Percentiles rank a stretch among this genome's conserved stretches.
Evolutionary conservation across 495 filamentous ascomycete species (phyloP).

Genomic region (Trichocladium uniseriatum): DNA sequence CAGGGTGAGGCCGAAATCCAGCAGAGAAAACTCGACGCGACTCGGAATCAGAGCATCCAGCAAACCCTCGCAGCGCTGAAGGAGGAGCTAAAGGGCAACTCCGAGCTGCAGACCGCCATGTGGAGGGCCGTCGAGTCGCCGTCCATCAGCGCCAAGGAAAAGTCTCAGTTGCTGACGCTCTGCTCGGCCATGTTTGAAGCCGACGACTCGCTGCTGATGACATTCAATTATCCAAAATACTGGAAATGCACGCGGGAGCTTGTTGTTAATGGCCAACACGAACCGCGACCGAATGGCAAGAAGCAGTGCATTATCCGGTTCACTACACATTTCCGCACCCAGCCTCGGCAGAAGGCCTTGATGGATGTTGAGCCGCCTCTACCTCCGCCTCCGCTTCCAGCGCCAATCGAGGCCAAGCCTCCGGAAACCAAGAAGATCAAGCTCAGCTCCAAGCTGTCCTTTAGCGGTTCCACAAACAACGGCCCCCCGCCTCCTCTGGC

Average conservation of each 20-base stretch:
- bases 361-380: slow-evolving; percentile 6
- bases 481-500: slow-evolving; percentile 13
- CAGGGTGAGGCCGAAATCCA: slow-evolving; percentile 53
- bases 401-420: slow-evolving; percentile 23
- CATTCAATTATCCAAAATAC: slow-evolving; percentile 58
- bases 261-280: neutral
- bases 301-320: slow-evolving; percentile 29
- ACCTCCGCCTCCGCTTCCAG: slow-evolving; percentile 9
- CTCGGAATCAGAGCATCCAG: slow-evolving; percentile 63
- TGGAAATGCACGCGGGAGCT: slow-evolving; percentile 52
- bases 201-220: slow-evolving; percentile 50
- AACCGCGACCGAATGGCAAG: slow-evolving; percentile 1
- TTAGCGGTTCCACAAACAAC: slow-evolving; percentile 16
- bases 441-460: slow-evolving; percentile 20
- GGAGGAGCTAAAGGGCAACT: slow-evolving; percentile 53
- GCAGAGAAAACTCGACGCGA: slow-evolving; percentile 57
- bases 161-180: slow-evolving; percentile 67
- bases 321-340: slow-evolving; percentile 24
- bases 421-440: slow-evolving; percentile 27
- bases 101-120: slow-evolving; percentile 55
- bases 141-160: slow-evolving; percentile 55
- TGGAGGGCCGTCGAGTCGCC: slow-evolving; percentile 71
- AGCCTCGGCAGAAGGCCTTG: slow-evolving; percentile 20
- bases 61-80: slow-evolving; percentile 70
- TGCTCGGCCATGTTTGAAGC: slow-evolving; percentile 65